phyloP scores from a whole-genome alignment of 495 filamentous ascomycete species.

The Amorphotheca resinae region DNA sequence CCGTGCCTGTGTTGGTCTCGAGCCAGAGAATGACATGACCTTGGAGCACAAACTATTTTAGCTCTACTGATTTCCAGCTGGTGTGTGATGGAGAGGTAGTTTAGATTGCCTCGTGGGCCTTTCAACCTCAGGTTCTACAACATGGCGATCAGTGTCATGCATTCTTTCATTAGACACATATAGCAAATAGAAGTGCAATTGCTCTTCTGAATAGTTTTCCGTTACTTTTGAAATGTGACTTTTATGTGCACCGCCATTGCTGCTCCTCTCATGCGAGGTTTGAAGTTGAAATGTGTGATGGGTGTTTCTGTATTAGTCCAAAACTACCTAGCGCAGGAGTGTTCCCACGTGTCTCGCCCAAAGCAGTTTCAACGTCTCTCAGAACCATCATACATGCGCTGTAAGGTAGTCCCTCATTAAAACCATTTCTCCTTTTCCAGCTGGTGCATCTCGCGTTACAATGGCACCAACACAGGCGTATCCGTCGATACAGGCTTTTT shows the following conservation, averaged over 20 bases:
- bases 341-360: too few species aligned
- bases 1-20: slow-evolving; percentile 92
- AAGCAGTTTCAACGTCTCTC: too few species aligned
- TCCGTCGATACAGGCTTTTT: slow-evolving; percentile 44
- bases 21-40: slow-evolving; percentile 98
- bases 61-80: background rate
- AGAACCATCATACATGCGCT: too few species aligned
- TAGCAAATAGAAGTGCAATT: slow-evolving; percentile 10
- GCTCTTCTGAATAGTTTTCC: slow-evolving; percentile 2
- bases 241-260: background rate
- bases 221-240: background rate
- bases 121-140: slow-evolving; percentile 8
- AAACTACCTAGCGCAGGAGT: too few species aligned
- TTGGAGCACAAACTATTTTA: slow-evolving; percentile 96
- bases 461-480: slow-evolving; percentile 25
- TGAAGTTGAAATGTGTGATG: too few species aligned
- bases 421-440: too few species aligned
- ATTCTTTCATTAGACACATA: slow-evolving; percentile 20
- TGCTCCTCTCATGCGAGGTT: too few species aligned
- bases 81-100: background rate
- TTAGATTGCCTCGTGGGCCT: background rate
- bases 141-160: slow-evolving; percentile 18
- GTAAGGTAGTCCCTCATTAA: too few species aligned
- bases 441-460: too few species aligned
- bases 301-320: too few species aligned